Conservation (phyloP, 2,329 filamentous ascomycete genomes). For the Zymoseptoria brevis region DNA sequence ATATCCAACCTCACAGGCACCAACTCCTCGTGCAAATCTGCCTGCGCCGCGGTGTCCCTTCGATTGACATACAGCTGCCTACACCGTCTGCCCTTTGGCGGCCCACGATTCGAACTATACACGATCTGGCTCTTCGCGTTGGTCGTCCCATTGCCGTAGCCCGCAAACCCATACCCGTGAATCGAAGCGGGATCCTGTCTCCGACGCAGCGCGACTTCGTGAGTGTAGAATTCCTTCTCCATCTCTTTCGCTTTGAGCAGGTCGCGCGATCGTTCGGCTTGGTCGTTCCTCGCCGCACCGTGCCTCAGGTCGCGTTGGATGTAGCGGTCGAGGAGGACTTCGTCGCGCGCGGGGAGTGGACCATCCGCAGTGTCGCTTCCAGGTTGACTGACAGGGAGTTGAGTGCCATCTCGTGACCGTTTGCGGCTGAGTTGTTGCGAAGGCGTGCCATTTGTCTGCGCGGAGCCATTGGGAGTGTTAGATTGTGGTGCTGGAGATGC, state of each 20-base stretch:
- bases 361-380: constrained; percentile 11
- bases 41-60: constrained; percentile 76
- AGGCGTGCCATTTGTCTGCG: constrained; percentile 40
- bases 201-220: constrained; percentile 55
- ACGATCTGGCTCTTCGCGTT: constrained; percentile 62
- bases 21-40: constrained; percentile 83
- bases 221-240: constrained; percentile 60
- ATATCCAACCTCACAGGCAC: constrained; percentile 88
- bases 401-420: constrained; percentile 52
- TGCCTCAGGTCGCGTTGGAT: constrained; percentile 56
- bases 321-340: constrained; percentile 53
- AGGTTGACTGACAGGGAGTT: constrained; percentile 35
- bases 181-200: constrained; percentile 50
- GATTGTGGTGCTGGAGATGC: constrained; percentile 26
- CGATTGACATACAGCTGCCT: constrained; percentile 64
- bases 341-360: constrained; percentile 19
- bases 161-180: constrained; percentile 69
- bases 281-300: constrained; percentile 45
- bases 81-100: constrained; percentile 68
- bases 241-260: constrained; percentile 56
- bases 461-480: constrained; percentile 16
- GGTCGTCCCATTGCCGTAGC: constrained; percentile 81
- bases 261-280: constrained; percentile 33
- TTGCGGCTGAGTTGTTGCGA: constrained; percentile 43
- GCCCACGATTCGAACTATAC: constrained; percentile 70